phyloP scores from a whole-genome alignment of 495 filamentous ascomycete species.

The Penicillium fimorum region DNA sequence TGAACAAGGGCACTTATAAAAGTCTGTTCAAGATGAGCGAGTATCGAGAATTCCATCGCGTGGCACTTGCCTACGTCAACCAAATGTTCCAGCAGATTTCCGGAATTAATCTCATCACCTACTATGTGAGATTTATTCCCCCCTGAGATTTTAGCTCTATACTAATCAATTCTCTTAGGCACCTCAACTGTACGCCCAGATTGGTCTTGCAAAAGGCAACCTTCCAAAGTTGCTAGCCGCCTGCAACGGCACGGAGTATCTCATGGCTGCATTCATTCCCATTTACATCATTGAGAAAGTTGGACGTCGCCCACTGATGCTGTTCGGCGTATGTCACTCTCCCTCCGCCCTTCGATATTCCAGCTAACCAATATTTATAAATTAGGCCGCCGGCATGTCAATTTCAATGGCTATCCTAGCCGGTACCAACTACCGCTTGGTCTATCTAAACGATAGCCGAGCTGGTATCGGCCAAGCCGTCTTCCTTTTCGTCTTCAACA shows the following conservation, averaged over 20 bases:
- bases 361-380: neutral
- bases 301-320: conserved; percentile 64
- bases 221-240: conserved; percentile 44
- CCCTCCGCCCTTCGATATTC: neutral
- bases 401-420: conserved; percentile 61
- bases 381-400: conserved; percentile 53
- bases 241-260: conserved; percentile 66
- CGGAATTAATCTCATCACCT: conserved; percentile 71
- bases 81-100: conserved; percentile 54
- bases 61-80: conserved; percentile 60
- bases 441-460: conserved; percentile 28
- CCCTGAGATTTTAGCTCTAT: conserved; percentile 19
- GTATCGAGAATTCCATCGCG: conserved; percentile 67
- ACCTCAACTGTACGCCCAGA: conserved; percentile 29
- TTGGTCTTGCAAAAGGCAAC: conserved; percentile 47
- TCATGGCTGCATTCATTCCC: conserved; percentile 63
- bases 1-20: conserved; percentile 54
- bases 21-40: conserved; percentile 50
- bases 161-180: conserved; percentile 37
- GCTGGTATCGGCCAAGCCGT: conserved; percentile 47
- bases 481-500: conserved; percentile 61
- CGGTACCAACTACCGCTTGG: conserved; percentile 38
- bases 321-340: conserved; percentile 51
- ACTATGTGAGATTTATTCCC: conserved; percentile 52
- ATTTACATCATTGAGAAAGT: conserved; percentile 63